Evolutionary conservation across 2,329 filamentous ascomycete genomes (phyloP).

Genomic region (Furcasterigmium sp.): DNA sequence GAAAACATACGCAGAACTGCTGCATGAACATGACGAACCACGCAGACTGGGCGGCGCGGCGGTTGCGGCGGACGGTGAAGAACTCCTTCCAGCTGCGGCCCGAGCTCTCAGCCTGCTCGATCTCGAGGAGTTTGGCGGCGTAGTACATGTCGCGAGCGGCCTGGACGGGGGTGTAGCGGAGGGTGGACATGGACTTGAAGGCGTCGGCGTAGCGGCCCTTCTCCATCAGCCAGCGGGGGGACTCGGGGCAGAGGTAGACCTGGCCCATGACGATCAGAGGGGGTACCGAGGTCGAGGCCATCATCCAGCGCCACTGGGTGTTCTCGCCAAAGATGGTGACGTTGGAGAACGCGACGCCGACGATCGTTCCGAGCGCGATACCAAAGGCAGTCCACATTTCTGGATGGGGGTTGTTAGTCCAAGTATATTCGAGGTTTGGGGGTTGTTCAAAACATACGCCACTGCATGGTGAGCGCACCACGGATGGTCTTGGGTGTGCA

Average conservation of each 20-base stretch:
- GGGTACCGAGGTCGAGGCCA: slow-evolving; percentile 49
- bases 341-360: slow-evolving; percentile 23
- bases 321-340: slow-evolving; percentile 25
- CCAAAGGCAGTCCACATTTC: slow-evolving; percentile 24
- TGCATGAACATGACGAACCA: slow-evolving; percentile 33
- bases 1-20: slow-evolving; percentile 7
- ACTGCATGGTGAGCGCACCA: slow-evolving; percentile 32
- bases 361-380: slow-evolving; percentile 33
- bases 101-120: slow-evolving; percentile 22
- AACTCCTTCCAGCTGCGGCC: slow-evolving; percentile 27
- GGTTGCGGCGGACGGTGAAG: slow-evolving; percentile 28
- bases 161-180: slow-evolving; percentile 42
- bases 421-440: neutral
- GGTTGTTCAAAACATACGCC: no score
- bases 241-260: slow-evolving; percentile 50
- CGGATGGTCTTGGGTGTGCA: slow-evolving; percentile 31
- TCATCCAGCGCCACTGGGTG: slow-evolving; percentile 28
- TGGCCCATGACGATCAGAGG: slow-evolving; percentile 44
- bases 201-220: slow-evolving; percentile 39
- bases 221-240: slow-evolving; percentile 49
- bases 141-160: slow-evolving; percentile 47
- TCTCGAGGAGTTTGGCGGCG: slow-evolving; percentile 32
- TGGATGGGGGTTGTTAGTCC: no score
- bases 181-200: slow-evolving; percentile 34
- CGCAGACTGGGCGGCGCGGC: slow-evolving; percentile 27